Evolutionary conservation across 2,329 filamentous ascomycete genomes (phyloP), one percentile per base, ranked within the genome.

Genomic region (Corniculantispora saksenae): DNA sequence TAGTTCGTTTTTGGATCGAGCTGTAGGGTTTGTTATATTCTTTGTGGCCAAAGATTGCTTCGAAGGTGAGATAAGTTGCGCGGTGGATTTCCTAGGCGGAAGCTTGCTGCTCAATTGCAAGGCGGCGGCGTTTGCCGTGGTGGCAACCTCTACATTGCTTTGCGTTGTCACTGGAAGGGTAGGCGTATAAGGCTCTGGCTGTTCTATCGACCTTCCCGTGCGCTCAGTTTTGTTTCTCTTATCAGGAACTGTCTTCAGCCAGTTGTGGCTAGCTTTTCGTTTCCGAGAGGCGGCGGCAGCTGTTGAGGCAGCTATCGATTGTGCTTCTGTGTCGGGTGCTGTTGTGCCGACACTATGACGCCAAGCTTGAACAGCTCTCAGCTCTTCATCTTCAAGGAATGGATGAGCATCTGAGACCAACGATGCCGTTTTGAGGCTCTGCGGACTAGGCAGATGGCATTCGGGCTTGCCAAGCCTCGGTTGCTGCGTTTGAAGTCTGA

Each of bases 281-380:
- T 57, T 58, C 27, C 56, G 54, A 17, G 50, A 67, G 19, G 70
- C 66, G 13, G 65, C 63, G 70, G 23, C 12, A 38, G 35, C 50
- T 3, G 8, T 67, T 53, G 73, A 74, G 59, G 67, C 71, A 23
- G 69, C 66, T 1, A 70, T 21, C 43, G 63, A 19, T 62, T 60
- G 17, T 43, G 69, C 67, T 1, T 60, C 61, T 6, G 15, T 4
- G 19, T 35, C 35, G 21, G 47, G 35, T 27, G 56, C 43, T 17
- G 48, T 40, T 29, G 35, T 7, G 2, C 32, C 57, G 35, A 76
- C 61, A n/a, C 67, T 60, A 27, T 67, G 66, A 53, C 77, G 73
- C 78, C 78, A 80, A 43, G 67, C 69, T 45, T 76, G 68, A 4
- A 79, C 75, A 27, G 68, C 69, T 4, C 66, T 69, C 10, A 79